Evolutionary conservation across 192 early-diverging fungal species (phyloP).

Genomic region (Phlyctochytrium bullatum): DNA sequence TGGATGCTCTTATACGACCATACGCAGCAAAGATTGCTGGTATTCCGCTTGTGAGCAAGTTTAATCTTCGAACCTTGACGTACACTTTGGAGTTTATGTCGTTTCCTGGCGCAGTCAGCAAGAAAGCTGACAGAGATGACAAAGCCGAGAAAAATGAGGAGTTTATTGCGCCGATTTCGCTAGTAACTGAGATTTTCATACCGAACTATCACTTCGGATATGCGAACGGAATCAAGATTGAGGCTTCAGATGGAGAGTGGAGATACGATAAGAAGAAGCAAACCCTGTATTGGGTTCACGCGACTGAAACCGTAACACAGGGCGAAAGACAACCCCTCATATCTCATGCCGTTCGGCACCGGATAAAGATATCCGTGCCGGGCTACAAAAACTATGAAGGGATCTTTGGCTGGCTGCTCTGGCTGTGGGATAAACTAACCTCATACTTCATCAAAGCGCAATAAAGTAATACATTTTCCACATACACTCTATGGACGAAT

Average conservation of each 20-base stretch:
- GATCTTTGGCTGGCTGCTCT: background rate
- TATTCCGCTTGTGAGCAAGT: slow-evolving; percentile 53
- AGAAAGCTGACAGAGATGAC: too few relatives aligned
- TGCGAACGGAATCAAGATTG: slow-evolving; percentile 45
- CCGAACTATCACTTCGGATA: slow-evolving; percentile 68
- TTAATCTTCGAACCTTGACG: slow-evolving; percentile 57
- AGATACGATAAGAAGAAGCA: slow-evolving; percentile 64
- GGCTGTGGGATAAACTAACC: background rate
- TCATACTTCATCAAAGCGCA: background rate
- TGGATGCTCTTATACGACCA: slow-evolving; percentile 77
- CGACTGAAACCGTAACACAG: too few relatives aligned
- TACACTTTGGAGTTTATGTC: slow-evolving; percentile 63
- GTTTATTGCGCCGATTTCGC: background rate
- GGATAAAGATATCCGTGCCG: too few relatives aligned
- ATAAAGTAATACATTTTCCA: background rate
- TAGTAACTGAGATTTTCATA: slow-evolving; percentile 68
- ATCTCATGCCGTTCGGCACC: too few relatives aligned
- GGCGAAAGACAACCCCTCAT: background rate
- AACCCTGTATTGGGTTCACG: slow-evolving; percentile 60
- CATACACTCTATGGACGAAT: background rate
- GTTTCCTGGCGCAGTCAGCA: too few relatives aligned
- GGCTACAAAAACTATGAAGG: too few relatives aligned
- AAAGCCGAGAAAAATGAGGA: background rate
- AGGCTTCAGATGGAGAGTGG: slow-evolving; percentile 69
- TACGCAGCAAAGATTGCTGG: slow-evolving; percentile 78